phyloP scores from a whole-genome alignment of 106 monocot genomes.

The Amphibolis antarctica region DNA sequence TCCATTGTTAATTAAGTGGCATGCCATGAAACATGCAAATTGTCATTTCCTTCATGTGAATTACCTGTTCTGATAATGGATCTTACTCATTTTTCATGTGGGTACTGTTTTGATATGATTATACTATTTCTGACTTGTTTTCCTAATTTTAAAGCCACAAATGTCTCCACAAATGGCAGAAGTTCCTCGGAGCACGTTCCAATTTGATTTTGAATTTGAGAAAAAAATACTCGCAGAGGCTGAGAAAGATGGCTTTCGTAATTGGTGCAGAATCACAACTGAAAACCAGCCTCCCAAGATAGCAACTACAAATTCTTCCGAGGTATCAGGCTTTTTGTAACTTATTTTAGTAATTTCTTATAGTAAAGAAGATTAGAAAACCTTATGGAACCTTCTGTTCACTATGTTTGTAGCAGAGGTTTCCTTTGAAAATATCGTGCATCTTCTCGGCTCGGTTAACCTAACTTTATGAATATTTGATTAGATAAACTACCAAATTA shows the following conservation, averaged over 20 bases:
- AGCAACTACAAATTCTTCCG: constrained; percentile 33
- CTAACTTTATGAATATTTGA: not conserved
- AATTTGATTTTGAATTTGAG: constrained; percentile 96
- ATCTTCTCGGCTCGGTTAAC: no score
- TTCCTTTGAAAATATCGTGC: not conserved
- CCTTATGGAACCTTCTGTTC: not conserved
- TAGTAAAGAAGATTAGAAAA: not conserved
- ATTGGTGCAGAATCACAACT: constrained; percentile 57
- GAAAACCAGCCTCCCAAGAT: constrained; percentile 40
- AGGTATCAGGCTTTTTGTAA: constrained; percentile 10
- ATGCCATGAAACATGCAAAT: no score
- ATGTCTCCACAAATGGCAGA: constrained; percentile 54
- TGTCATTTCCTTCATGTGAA: no score
- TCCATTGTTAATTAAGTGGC: no score
- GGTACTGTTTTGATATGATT: no score
- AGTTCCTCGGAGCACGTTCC: constrained; percentile 69
- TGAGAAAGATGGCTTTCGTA: constrained; percentile 53
- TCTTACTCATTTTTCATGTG: not conserved
- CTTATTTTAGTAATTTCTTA: not conserved
- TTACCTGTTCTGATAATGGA: not conserved
- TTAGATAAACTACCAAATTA: not conserved
- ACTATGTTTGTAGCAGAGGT: not conserved
- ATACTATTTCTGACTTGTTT: not conserved
- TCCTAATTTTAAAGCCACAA: constrained; percentile 48
- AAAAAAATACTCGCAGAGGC: constrained; percentile 78